Evolutionary conservation across 768 basidiomycete genomes (phyloP).

Genomic region (Suillus decipiens): DNA sequence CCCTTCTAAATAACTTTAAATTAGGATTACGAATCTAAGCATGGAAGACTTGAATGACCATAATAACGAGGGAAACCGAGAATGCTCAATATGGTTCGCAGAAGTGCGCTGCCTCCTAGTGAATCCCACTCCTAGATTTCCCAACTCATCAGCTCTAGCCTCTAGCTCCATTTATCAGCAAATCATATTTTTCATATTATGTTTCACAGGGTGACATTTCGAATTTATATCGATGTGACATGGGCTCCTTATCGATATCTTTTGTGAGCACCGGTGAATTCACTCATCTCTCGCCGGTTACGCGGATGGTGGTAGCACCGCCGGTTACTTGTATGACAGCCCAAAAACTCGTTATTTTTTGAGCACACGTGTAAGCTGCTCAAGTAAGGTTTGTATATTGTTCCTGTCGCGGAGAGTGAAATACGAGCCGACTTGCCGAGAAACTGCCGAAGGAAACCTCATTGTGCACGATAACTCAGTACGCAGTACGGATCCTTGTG

Average conservation of each 20-base stretch:
- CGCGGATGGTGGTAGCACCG: background rate
- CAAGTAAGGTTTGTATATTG: too few species aligned
- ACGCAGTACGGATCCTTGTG: too few species aligned
- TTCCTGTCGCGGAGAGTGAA: too few species aligned
- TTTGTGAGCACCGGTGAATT: background rate
- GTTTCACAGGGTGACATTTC: background rate
- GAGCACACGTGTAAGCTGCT: too few species aligned
- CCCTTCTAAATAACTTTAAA: constrained; percentile 13
- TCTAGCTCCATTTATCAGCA: background rate
- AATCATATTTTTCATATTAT: background rate
- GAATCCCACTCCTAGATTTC: background rate
- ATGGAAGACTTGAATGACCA: background rate
- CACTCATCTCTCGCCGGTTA: background rate
- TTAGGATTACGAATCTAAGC: background rate
- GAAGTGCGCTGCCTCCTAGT: background rate
- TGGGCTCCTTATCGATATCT: background rate
- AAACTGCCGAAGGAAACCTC: too few species aligned
- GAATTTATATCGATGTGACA: background rate
- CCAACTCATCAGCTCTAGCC: background rate
- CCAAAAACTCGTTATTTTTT: too few species aligned
- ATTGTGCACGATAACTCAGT: too few species aligned
- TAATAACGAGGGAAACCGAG: background rate
- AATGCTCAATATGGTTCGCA: background rate
- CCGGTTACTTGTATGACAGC: background rate
- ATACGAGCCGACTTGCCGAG: too few species aligned